Base-by-base conservation (phyloP, 257 asterid genomes). In the Gentiana macrophylla region DNA sequence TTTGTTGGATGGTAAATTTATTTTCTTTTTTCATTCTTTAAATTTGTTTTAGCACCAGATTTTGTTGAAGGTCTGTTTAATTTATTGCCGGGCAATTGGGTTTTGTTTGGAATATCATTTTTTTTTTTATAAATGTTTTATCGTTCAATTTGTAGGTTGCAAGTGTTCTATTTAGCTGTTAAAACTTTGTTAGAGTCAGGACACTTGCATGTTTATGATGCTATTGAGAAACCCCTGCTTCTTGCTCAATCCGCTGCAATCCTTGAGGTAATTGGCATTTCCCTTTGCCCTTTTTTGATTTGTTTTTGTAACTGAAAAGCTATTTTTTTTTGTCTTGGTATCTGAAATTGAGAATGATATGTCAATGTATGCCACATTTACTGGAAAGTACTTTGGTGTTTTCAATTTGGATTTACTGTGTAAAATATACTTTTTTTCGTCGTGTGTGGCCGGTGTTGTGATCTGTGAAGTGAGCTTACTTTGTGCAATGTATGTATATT, bases 241-340 rank as follows among this genome's bases (percentile, higher is more conserved):
- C 77, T 77, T 63, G 92, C 97, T 32, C 97, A 91, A 63, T 73
- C 95, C 46, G 93, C 95, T 52, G 94, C 98, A 24, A 56, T 83
- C 12, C 74, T 91, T 68, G 98, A 88, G 72, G 82, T 72, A 55
- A 49, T 9, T 8, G 11, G 11, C 35, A 9, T 37, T 32, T 5
- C 11, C n/a, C 37, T 34, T 10, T 4, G 24, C 52, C 56, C 15
- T 45, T 9, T 41, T 2, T 41, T 41, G 9, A 3, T 41, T 41
- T 41, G 9, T 41, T 41, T 41, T 3, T 5, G 46, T 6, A 24
- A 24, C 24, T 0, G 24, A 24, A 24, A 24, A 0, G 24, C 24
- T 24, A 4, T 6, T 2, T 41, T 41, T 41, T 41, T 0, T 3
- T 41, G 46, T 41, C 46, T 41, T 41, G 46, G 46, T 41, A 5